Evolutionary conservation across 225 moss, liverwort and hornwort species (phyloP).

Genomic region (Straminergon stramineum): DNA sequence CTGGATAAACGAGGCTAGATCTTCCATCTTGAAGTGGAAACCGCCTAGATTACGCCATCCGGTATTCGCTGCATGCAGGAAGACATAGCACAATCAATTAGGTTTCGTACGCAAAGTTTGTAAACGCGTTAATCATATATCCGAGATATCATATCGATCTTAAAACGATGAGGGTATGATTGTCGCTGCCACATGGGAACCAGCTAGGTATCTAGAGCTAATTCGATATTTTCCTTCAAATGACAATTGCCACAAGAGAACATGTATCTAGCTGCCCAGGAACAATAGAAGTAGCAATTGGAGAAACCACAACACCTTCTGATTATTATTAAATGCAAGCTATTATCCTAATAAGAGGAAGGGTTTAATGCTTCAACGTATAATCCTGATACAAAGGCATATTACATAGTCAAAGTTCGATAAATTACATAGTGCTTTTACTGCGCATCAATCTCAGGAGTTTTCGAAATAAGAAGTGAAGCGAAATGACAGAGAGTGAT

Average conservation of each 20-base stretch:
- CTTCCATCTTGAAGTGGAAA: conserved; percentile 45
- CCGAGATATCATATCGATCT: neutral
- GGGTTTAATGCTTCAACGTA: neutral
- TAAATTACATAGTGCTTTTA: neutral
- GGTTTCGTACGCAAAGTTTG: neutral
- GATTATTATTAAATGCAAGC: neutral
- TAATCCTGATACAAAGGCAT: neutral
- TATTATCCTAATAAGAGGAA: neutral
- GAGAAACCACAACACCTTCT: neutral
- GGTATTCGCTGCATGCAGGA: neutral
- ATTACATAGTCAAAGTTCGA: neutral
- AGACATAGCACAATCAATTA: neutral
- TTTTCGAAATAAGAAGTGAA: neutral
- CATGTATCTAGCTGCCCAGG: neutral
- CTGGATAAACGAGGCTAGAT: conserved; percentile 78
- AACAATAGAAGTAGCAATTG: neutral
- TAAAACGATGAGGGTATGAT: neutral
- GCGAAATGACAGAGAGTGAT: neutral
- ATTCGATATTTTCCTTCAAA: neutral
- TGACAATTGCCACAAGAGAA: neutral
- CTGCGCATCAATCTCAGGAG: neutral
- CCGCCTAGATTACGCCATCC: conserved; percentile 2
- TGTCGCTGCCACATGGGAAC: neutral
- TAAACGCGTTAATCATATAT: neutral
- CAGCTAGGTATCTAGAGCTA: neutral